Conservation (phyloP, 257 asterid species). For the Striga asiatica region DNA sequence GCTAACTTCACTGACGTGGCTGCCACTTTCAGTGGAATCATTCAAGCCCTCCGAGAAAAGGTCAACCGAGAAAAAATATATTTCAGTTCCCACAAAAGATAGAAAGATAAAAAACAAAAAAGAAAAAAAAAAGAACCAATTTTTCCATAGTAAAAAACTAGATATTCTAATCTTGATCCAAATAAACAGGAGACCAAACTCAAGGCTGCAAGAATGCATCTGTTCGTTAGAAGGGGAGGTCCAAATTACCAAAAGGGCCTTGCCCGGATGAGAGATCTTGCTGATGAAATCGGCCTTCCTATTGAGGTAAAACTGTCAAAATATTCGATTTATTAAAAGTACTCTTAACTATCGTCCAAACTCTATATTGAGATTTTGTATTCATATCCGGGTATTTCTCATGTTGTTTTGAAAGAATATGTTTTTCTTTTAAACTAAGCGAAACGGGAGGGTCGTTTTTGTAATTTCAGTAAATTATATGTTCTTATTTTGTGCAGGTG, state of each 20-base stretch:
- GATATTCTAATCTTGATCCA: not conserved
- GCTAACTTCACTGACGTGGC: conserved; percentile 96
- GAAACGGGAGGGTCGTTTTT: not conserved
- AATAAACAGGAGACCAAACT: conserved; percentile 71
- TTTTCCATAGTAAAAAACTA: not conserved
- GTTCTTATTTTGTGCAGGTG: not conserved
- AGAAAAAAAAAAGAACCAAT: not conserved
- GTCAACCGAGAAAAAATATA: too few species aligned
- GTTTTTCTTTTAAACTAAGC: too few species aligned
- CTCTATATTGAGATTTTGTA: too few species aligned
- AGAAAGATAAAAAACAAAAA: too few species aligned
- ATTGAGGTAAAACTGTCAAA: too few species aligned
- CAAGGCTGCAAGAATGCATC: conserved; percentile 73
- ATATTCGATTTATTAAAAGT: too few species aligned
- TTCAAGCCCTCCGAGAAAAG: conserved; percentile 84
- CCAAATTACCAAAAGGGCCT: conserved; percentile 94
- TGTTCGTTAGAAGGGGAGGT: conserved; percentile 91
- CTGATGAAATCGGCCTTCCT: conserved; percentile 84
- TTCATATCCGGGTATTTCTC: too few species aligned
- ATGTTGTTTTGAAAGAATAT: too few species aligned
- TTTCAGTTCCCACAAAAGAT: too few species aligned
- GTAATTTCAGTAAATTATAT: not conserved
- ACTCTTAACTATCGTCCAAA: too few species aligned
- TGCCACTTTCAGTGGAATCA: conserved; percentile 83
- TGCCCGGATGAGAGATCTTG: conserved; percentile 76